Conservation (phyloP, 225 moss, liverwort and hornwort genomes). For the Antitrichia curtipendula region DNA sequence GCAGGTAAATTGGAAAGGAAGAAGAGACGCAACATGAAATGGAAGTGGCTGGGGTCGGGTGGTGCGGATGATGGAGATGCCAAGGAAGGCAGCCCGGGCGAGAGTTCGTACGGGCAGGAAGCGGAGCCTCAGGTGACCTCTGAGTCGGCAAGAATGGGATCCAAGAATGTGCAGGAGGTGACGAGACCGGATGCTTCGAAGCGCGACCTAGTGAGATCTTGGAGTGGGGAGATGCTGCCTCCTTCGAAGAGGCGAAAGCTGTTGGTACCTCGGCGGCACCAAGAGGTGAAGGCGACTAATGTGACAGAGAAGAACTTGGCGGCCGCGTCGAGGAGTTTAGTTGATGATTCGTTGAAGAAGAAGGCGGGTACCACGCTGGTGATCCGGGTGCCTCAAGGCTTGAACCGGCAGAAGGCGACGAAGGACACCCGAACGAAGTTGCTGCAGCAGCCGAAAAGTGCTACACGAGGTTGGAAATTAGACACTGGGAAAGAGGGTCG, state of each 20-base stretch:
- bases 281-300: conserved; percentile 33
- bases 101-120: conserved; percentile 1
- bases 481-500: not conserved
- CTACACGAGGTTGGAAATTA: not conserved
- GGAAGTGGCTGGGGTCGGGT: conserved; percentile 51
- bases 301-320: conserved; percentile 27
- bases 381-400: conserved; percentile 57
- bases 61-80: conserved; percentile 28
- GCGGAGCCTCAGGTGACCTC: conserved; percentile 14
- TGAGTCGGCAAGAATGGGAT: conserved; percentile 1
- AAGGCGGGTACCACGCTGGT: conserved; percentile 32
- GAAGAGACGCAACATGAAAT: conserved; percentile 47
- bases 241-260: conserved; percentile 32
- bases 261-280: not conserved
- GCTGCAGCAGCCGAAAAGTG: conserved; percentile 3
- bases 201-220: not conserved
- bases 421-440: conserved; percentile 42
- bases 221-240: conserved; percentile 13
- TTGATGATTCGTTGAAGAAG: not conserved
- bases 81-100: conserved; percentile 20
- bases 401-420: conserved; percentile 63
- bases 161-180: conserved; percentile 1
- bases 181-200: not conserved
- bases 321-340: not conserved
- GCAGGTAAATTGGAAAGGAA: conserved; percentile 43